These are phyloP conservation scores for Elongisporangium prolatum DNA, from an alignment of 352 stramenopile species.

Conservation along the genomic window DNA sequence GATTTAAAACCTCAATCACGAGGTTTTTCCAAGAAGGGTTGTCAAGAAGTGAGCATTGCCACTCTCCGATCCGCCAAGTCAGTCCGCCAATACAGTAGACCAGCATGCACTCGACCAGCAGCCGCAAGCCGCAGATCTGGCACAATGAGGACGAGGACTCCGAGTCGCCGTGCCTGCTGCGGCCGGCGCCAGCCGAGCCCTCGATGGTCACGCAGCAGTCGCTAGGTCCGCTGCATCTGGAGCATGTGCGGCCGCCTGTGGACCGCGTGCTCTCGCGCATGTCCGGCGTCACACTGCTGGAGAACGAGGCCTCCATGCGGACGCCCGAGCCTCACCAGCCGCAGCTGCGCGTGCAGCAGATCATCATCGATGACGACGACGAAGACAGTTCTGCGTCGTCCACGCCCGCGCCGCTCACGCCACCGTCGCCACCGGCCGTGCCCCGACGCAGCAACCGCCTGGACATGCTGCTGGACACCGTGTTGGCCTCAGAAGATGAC, in stretches of 20 bases:
- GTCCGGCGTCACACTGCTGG: conserved; percentile 47
- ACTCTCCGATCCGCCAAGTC: no score
- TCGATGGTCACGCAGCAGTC: conserved; percentile 8
- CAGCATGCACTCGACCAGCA: no score
- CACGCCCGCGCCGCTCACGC: conserved; percentile 1
- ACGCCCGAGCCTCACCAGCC: not conserved
- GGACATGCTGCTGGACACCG: conserved; percentile 15
- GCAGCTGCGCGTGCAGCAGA: not conserved
- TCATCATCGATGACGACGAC: conserved; percentile 1
- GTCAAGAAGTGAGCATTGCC: no score
- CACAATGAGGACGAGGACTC: conserved; percentile 18
- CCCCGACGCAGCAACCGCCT: conserved; percentile 8
- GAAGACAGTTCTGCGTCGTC: conserved; percentile 10
- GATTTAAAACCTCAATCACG: no score
- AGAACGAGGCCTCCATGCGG: conserved; percentile 4
- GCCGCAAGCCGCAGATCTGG: no score
- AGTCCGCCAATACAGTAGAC: no score
- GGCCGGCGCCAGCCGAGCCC: conserved; percentile 1
- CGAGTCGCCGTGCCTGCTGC: conserved; percentile 4
- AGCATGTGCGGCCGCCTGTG: conserved; percentile 9
- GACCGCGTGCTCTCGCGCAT: conserved; percentile 30
- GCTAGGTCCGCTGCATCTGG: conserved; percentile 3
- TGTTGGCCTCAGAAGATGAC: conserved; percentile 17
- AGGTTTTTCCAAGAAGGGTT: no score
- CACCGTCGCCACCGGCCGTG: conserved; percentile 5